Base-by-base conservation (phyloP, 1,284 basidiomycete species). In the Puccinia horiana region DNA sequence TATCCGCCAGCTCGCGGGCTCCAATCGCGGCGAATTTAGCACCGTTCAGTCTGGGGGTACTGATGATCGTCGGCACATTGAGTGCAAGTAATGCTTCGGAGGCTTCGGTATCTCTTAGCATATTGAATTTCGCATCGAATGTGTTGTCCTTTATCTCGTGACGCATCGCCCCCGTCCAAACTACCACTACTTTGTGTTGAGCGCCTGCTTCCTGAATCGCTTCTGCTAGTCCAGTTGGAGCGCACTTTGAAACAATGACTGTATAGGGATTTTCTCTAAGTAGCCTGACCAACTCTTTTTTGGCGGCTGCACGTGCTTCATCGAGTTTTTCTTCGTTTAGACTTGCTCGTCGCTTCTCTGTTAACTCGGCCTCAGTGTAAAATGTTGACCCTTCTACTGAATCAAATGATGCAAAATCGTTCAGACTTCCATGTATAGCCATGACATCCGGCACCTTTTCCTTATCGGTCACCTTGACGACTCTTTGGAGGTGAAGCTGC, bases 121-220 rank as follows among this genome's bases (percentile, higher is more conserved):
- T 26, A 32, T 72, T 72, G n/a, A 72, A 72, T 18, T 54, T 72
- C 26, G 16, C 3, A 1, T 32, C 1, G 69, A 49, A 72, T 5
- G 18, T 2, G 18, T 18, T 20, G 44, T 49, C 44, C 18, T 72
- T 18, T 14, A 8, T 1, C 4, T 72, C 69, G 69, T 3, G 49
- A n/a, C 44, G 44, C 32, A 29, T 54, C n/a, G 35, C 35, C 32
- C 49, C 49, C 20, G 69, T 72, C 69, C 69, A 72, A 72, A 72
- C 14, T 6, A 72, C 49, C 8, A n/a, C 69, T 16, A 72, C 69
- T 37, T 49, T 72, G 2, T 72, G n/a, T 23, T 29, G 5, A 20
- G 69, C 44, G 1, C n/a, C 37, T 6, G 69, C 49, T 18, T 72
- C 44, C 2, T 18, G 32, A 20, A 72, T 72, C 63, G 40, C 18